phyloP scores from a whole-genome alignment of 2,329 filamentous ascomycete genomes.

The Alternaria alternata region DNA sequence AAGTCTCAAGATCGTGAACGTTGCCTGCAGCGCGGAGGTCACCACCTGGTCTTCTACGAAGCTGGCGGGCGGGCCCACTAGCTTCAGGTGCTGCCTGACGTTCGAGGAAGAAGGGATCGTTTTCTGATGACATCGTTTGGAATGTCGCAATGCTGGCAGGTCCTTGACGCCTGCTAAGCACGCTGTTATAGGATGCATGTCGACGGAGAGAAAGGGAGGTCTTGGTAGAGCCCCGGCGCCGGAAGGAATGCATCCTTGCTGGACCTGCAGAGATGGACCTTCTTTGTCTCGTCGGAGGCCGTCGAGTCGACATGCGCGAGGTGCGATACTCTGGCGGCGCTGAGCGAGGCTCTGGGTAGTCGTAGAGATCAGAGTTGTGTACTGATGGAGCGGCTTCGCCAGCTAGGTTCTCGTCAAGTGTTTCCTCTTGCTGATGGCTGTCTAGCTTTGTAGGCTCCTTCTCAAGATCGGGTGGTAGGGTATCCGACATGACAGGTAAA shows the following conservation, averaged over 20 bases:
- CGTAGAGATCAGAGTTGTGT: slow-evolving; percentile 32
- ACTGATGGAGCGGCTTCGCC: slow-evolving; percentile 17
- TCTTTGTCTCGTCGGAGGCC: slow-evolving; percentile 30
- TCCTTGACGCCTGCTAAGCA: slow-evolving; percentile 60
- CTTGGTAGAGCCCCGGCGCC: slow-evolving; percentile 43
- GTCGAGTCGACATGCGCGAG: slow-evolving; percentile 30
- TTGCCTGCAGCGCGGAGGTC: slow-evolving; percentile 58
- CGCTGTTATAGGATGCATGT: slow-evolving; percentile 69
- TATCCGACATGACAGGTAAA: slow-evolving; percentile 63
- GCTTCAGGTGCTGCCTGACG: slow-evolving; percentile 34
- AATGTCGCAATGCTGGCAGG: slow-evolving; percentile 68
- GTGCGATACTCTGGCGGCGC: slow-evolving; percentile 25
- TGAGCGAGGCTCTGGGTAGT: slow-evolving; percentile 20
- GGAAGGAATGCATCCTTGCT: slow-evolving; percentile 47
- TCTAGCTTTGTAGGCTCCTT: slow-evolving; percentile 3
- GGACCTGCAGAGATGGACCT: slow-evolving; percentile 43
- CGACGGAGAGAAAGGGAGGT: slow-evolving; percentile 57
- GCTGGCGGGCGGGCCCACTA: slow-evolving; percentile 44
- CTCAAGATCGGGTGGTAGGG: slow-evolving; percentile 43
- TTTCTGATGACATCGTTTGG: slow-evolving; percentile 52
- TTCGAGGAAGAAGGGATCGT: slow-evolving; percentile 52
- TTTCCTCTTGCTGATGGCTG: slow-evolving; percentile 21
- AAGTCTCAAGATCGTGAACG: slow-evolving; percentile 55
- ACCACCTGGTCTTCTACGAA: slow-evolving; percentile 59
- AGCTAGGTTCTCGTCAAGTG: slow-evolving; percentile 27